Evolutionary conservation across 129 eudicot genomes (phyloP).

Genomic region (Silybum marianum): DNA sequence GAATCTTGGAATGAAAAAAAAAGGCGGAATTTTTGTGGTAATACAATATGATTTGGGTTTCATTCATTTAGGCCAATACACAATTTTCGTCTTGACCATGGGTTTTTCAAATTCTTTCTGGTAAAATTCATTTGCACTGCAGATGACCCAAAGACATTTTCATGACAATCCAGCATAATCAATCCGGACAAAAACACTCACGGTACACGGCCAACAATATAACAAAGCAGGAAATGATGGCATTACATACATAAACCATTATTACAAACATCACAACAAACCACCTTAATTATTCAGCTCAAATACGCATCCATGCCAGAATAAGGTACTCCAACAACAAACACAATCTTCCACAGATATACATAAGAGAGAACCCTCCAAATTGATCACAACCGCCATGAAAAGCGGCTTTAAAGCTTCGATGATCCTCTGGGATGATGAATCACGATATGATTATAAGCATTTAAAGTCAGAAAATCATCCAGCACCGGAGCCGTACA

Average conservation of each 20-base stretch:
- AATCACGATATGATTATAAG: slow-evolving; percentile 71
- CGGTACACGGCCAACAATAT: neutral
- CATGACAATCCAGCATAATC: too few species aligned
- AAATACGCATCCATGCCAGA: neutral
- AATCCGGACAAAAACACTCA: too few species aligned
- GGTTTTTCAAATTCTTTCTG: too few species aligned
- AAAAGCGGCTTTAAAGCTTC: slow-evolving; percentile 44
- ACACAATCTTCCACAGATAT: slow-evolving; percentile 14
- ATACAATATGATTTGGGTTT: too few species aligned
- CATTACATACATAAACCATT: slow-evolving; percentile 22
- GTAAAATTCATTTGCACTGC: too few species aligned
- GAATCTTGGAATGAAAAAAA: too few species aligned
- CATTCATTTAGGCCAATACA: too few species aligned
- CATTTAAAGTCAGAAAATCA: slow-evolving; percentile 81
- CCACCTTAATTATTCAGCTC: slow-evolving; percentile 27
- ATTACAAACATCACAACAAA: slow-evolving; percentile 19
- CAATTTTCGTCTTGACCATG: too few species aligned
- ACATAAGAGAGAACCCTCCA: neutral
- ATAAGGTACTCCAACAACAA: slow-evolving; percentile 17
- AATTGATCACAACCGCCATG: neutral
- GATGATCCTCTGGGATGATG: slow-evolving; percentile 68
- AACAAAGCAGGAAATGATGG: neutral
- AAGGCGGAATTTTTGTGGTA: too few species aligned
- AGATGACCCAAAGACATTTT: too few species aligned
- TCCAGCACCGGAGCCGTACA: slow-evolving; percentile 60